Conservation (phyloP, 2,329 filamentous ascomycete genomes). For the Thielaviopsis punctulata region DNA sequence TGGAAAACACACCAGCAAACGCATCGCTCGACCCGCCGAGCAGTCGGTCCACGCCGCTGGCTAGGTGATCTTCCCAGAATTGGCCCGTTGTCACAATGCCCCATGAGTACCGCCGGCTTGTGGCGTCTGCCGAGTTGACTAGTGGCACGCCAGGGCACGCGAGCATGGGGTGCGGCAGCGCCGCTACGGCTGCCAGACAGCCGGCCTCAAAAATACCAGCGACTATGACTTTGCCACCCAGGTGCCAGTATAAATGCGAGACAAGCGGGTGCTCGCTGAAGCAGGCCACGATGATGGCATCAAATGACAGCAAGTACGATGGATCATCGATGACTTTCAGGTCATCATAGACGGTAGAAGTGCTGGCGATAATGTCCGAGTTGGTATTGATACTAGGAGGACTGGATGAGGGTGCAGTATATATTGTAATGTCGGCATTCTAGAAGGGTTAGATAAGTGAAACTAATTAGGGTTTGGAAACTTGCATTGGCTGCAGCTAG, state of each 20-base stretch:
- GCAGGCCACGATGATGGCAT: conserved; percentile 75
- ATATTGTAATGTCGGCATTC: background rate
- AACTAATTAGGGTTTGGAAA: background rate
- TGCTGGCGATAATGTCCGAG: conserved; percentile 47
- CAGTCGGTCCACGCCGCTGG: conserved; percentile 44
- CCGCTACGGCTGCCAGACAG: conserved; percentile 44
- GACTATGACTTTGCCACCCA: conserved; percentile 29
- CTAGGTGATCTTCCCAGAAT: conserved; percentile 63
- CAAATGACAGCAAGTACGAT: conserved; percentile 25
- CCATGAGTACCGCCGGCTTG: conserved; percentile 34
- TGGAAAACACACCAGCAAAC: conserved; percentile 70
- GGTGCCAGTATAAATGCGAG: conserved; percentile 28
- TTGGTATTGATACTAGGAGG: conserved; percentile 66
- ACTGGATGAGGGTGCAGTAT: background rate
- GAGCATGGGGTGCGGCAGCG: conserved; percentile 15
- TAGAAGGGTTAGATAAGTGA: background rate
- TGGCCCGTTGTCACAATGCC: conserved; percentile 80
- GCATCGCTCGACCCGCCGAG: conserved; percentile 38
- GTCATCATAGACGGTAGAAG: conserved; percentile 41
- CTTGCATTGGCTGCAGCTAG: conserved; percentile 22
- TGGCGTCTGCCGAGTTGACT: conserved; percentile 15
- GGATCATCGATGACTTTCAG: conserved; percentile 17
- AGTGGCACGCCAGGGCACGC: conserved; percentile 14
- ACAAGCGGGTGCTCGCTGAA: conserved; percentile 76
- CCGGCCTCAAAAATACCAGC: conserved; percentile 82